Evolutionary conservation across 768 basidiomycete species (phyloP).

Genomic region (Asterophora parasitica): DNA sequence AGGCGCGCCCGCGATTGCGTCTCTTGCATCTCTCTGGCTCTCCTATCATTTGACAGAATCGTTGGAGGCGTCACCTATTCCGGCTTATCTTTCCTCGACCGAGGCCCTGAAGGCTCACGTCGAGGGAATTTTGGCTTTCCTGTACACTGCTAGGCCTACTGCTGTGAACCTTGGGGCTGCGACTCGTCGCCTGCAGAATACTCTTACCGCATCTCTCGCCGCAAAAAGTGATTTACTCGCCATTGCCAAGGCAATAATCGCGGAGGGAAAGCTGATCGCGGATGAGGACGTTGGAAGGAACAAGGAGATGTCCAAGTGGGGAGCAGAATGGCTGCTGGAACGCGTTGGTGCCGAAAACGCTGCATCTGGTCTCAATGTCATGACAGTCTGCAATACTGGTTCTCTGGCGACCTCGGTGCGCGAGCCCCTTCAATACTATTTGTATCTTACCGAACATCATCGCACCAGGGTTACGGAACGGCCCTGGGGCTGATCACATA

Average conservation of each 20-base stretch:
- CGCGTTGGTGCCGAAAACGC: slow-evolving; percentile 32
- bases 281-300: slow-evolving; percentile 88
- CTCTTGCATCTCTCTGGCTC: slow-evolving; percentile 80
- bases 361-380: slow-evolving; percentile 61
- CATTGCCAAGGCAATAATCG: slow-evolving; percentile 56
- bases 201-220: slow-evolving; percentile 39
- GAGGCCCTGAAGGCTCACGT: slow-evolving; percentile 51
- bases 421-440: slow-evolving; percentile 1
- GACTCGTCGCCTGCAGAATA: slow-evolving; percentile 60
- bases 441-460: slow-evolving; percentile 1
- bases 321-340: slow-evolving; percentile 79
- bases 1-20: slow-evolving; percentile 93
- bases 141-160: slow-evolving; percentile 88
- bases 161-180: slow-evolving; percentile 94
- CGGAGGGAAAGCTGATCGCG: slow-evolving; percentile 70
- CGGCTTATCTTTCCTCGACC: slow-evolving; percentile 53
- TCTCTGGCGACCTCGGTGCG: slow-evolving; percentile 89
- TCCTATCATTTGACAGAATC: slow-evolving; percentile 58
- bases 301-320: slow-evolving; percentile 77
- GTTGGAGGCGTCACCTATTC: slow-evolving; percentile 39
- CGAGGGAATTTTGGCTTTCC: slow-evolving; percentile 55
- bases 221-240: slow-evolving; percentile 39
- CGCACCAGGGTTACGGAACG: slow-evolving; percentile 86
- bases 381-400: slow-evolving; percentile 98
- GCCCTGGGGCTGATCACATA: slow-evolving; percentile 92